Evolutionary conservation across 176 grass and related monocot genomes (phyloP).

Genomic region (Zoysia japonica): DNA sequence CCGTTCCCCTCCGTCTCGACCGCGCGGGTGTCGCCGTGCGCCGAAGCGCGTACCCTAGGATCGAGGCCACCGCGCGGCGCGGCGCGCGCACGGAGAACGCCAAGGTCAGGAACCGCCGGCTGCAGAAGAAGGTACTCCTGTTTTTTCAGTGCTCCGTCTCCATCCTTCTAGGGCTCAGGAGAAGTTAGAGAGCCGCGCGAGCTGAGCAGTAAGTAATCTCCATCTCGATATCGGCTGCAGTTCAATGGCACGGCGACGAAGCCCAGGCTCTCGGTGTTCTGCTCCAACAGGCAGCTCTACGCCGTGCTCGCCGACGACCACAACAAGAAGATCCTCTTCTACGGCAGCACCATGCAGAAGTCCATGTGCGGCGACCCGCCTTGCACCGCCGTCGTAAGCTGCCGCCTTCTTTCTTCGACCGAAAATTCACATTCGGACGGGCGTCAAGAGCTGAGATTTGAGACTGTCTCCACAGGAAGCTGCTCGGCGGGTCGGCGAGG

Average conservation of each 20-base stretch:
- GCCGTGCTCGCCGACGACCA: conserved; percentile 90
- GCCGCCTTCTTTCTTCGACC: not conserved
- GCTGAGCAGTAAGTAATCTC: not conserved
- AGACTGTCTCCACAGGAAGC: conserved; percentile 56
- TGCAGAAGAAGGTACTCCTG: conserved; percentile 67
- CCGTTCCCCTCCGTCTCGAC: not conserved
- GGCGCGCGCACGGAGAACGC: conserved; percentile 63
- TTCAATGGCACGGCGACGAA: conserved; percentile 76
- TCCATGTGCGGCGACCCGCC: conserved; percentile 60
- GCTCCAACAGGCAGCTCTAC: conserved; percentile 81
- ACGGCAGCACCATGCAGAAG: conserved; percentile 81
- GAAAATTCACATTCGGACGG: not conserved
- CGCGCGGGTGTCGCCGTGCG: not conserved
- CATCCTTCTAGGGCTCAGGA: not conserved
- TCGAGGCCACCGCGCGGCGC: conserved; percentile 64
- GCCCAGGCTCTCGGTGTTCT: conserved; percentile 88
- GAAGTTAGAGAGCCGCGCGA: not conserved
- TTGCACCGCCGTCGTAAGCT: conserved; percentile 49
- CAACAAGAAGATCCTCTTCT: conserved; percentile 80
- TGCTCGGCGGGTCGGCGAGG: conserved; percentile 70
- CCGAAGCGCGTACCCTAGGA: conserved; percentile 39
- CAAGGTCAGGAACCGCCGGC: conserved; percentile 76
- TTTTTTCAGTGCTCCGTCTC: not conserved
- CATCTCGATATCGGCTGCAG: conserved; percentile 33
- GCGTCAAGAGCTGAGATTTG: not conserved